Conservation (phyloP, 768 basidiomycete genomes). For the Lanmaoa pseudosensibilis region DNA sequence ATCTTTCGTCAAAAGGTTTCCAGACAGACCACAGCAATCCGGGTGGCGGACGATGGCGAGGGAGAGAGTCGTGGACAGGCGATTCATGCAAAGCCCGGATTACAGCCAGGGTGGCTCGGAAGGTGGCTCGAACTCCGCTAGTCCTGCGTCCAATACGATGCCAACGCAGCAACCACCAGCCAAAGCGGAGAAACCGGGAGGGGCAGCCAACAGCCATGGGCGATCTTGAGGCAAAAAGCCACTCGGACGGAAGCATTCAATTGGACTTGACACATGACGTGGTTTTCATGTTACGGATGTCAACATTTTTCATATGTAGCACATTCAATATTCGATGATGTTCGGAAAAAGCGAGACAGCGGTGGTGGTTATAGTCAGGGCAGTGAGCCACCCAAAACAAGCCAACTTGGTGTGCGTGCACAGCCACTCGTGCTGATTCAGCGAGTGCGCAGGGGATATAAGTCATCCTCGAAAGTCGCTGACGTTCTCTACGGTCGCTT, state of each 20-base stretch:
- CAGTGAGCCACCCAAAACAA: slow-evolving; percentile 9
- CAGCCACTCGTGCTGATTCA: slow-evolving; percentile 31
- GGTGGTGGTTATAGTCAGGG: neutral
- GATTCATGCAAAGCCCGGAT: slow-evolving; percentile 27
- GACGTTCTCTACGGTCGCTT: slow-evolving; percentile 13
- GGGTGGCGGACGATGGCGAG: neutral
- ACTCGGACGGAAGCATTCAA: neutral
- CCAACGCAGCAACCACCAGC: slow-evolving; percentile 12
- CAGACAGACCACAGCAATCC: neutral
- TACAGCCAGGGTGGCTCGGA: slow-evolving; percentile 23
- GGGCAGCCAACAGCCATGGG: slow-evolving; percentile 4
- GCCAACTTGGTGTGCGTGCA: neutral
- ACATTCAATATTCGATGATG: neutral
- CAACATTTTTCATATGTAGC: slow-evolving; percentile 1
- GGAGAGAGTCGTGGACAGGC: slow-evolving; percentile 6
- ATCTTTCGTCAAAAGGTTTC: neutral
- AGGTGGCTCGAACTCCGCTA: slow-evolving; percentile 4
- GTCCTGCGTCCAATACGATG: slow-evolving; percentile 11
- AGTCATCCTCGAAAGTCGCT: slow-evolving; percentile 3
- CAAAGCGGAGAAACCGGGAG: slow-evolving; percentile 4
- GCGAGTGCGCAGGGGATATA: slow-evolving; percentile 16
- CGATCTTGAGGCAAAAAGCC: slow-evolving; percentile 1
- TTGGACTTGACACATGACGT: neutral
- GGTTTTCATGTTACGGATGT: neutral
- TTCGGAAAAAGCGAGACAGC: neutral